phyloP scores from a whole-genome alignment of 2,329 filamentous ascomycete genomes.

The Aureobasidium melanogenum region DNA sequence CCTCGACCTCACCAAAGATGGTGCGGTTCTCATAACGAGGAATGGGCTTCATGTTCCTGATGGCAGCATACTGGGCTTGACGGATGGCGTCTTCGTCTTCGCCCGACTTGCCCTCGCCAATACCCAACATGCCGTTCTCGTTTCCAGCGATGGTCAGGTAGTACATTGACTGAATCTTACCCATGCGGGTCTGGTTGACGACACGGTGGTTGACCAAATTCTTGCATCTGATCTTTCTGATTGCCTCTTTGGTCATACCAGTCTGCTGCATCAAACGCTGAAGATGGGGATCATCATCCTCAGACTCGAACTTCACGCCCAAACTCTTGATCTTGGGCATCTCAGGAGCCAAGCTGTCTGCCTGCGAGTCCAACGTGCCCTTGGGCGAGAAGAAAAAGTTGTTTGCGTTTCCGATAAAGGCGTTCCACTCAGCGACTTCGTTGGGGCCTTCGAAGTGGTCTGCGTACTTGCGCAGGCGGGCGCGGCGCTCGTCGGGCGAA shows the following conservation, averaged over 20 bases:
- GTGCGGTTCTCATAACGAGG: constrained; percentile 85
- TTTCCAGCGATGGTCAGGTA: constrained; percentile 79
- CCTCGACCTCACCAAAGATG: constrained; percentile 74
- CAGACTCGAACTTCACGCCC: constrained; percentile 28
- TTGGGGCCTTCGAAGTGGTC: constrained; percentile 35
- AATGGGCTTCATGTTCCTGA: constrained; percentile 89
- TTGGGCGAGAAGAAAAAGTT: constrained; percentile 38
- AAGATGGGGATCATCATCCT: constrained; percentile 36
- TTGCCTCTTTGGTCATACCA: constrained; percentile 40
- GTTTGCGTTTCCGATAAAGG: constrained; percentile 38
- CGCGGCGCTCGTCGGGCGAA: constrained; percentile 14
- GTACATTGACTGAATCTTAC: constrained; percentile 75
- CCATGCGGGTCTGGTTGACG: constrained; percentile 88
- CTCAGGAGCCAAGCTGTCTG: constrained; percentile 39
- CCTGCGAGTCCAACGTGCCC: constrained; percentile 38
- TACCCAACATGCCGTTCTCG: constrained; percentile 71
- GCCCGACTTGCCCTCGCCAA: constrained; percentile 82
- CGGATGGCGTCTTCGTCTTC: constrained; percentile 58
- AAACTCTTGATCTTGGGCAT: constrained; percentile 38
- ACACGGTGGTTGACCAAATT: constrained; percentile 65
- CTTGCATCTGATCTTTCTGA: constrained; percentile 55
- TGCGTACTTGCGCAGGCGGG: constrained; percentile 9
- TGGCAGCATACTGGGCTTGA: constrained; percentile 72
- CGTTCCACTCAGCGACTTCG: constrained; percentile 29
- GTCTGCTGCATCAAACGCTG: constrained; percentile 49